A percentile compares a stretch with the other conserved stretches of the same genome.
Conservation (phyloP, 2,329 filamentous ascomycete species). For the Aureobasidium sp. region DNA sequence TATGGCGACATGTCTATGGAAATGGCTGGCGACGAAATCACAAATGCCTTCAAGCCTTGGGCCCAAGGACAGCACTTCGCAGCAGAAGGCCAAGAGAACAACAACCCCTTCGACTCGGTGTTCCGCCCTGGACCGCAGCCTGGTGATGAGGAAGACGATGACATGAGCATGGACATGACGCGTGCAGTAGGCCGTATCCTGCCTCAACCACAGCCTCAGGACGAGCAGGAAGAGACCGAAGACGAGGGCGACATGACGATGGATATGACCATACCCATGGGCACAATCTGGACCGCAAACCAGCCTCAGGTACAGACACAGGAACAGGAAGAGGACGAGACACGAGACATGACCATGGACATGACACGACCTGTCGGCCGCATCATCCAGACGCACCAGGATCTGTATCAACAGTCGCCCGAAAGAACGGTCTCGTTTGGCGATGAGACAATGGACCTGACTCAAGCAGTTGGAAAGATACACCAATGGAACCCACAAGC, state of each 20-base stretch:
- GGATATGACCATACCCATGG: constrained; percentile 13
- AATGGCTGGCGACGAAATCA: constrained; percentile 58
- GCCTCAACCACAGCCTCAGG: neutral
- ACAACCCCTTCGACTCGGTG: constrained; percentile 43
- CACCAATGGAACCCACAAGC: constrained; percentile 28
- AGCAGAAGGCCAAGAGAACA: constrained; percentile 42
- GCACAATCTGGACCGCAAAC: constrained; percentile 7
- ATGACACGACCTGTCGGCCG: constrained; percentile 76
- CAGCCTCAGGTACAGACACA: neutral
- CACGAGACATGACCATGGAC: constrained; percentile 78
- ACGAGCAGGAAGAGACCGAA: neutral
- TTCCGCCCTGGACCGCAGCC: constrained; percentile 26
- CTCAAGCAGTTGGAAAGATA: constrained; percentile 48
- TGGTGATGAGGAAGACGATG: constrained; percentile 40
- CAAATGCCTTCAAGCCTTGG: constrained; percentile 69
- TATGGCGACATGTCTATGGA: constrained; percentile 46
- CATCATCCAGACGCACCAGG: constrained; percentile 42
- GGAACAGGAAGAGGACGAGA: constrained; percentile 39
- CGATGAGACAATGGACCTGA: constrained; percentile 51
- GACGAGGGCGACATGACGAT: constrained; percentile 14
- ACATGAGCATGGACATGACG: constrained; percentile 94
- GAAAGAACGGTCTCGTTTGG: constrained; percentile 35
- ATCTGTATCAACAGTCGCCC: neutral
- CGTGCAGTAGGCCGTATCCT: constrained; percentile 70
- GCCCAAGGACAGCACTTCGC: constrained; percentile 45